phyloP scores from a whole-genome alignment of 768 basidiomycete species.

The Cystoderma amianthinum region DNA sequence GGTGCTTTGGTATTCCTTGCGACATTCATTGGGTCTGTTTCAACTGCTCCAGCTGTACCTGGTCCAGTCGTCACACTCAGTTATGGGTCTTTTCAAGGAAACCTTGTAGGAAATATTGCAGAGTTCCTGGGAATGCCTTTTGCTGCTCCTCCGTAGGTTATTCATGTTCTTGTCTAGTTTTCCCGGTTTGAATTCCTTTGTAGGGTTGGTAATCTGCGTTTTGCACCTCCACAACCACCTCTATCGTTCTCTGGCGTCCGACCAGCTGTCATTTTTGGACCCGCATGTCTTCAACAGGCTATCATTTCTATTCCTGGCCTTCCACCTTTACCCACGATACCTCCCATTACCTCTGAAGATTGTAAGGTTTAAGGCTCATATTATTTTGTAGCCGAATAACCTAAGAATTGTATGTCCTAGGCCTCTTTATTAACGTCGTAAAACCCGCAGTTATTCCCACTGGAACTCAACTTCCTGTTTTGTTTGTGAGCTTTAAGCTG shows the following conservation, averaged over 20 bases:
- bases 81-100: slow-evolving; percentile 7
- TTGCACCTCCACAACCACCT: background rate
- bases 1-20: too few relatives aligned
- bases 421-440: slow-evolving; percentile 11
- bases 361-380: background rate
- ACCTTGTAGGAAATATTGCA: slow-evolving; percentile 14
- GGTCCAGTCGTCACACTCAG: background rate
- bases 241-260: background rate
- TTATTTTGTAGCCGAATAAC: background rate
- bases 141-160: slow-evolving; percentile 39
- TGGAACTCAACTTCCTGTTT: slow-evolving; percentile 7
- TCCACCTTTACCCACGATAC: background rate
- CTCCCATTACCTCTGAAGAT: background rate
- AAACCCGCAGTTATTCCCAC: slow-evolving; percentile 2
- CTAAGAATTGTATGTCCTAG: background rate
- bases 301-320: too few relatives aligned
- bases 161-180: background rate
- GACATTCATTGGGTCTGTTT: too few relatives aligned
- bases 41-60: too few relatives aligned
- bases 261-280: background rate
- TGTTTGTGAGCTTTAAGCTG: slow-evolving; percentile 6
- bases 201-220: background rate
- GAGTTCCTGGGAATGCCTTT: slow-evolving; percentile 46
- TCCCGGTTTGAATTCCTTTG: background rate
- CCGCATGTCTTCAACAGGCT: background rate